A percentile compares a stretch with the other conserved stretches of the same genome.
phyloP scores from a whole-genome alignment of 768 basidiomycete species.

The Phylloporus sp. region DNA sequence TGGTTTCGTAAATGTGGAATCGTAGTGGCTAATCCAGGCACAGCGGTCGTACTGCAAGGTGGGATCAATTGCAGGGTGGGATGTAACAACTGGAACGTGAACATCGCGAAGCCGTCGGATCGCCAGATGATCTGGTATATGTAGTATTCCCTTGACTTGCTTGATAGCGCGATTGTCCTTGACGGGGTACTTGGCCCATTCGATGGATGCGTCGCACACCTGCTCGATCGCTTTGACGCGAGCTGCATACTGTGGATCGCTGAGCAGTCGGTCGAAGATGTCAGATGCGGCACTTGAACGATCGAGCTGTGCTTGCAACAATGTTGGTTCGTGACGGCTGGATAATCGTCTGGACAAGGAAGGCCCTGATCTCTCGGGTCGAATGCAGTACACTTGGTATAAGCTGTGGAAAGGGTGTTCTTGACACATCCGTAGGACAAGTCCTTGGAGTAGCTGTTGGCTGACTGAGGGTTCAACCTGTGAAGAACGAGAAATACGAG shows the following conservation, averaged over 20 bases:
- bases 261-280: constrained; percentile 55
- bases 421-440: constrained; percentile 71
- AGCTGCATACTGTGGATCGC: constrained; percentile 34
- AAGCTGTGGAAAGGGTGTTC: constrained; percentile 95
- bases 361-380: constrained; percentile 32
- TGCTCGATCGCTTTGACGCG: constrained; percentile 52
- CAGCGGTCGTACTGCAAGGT: constrained; percentile 65
- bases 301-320: constrained; percentile 43
- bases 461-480: constrained; percentile 30
- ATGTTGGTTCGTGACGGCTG: constrained; percentile 37
- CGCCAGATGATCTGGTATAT: constrained; percentile 43
- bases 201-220: constrained; percentile 61
- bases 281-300: constrained; percentile 61
- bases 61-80: constrained; percentile 62
- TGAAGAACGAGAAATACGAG: constrained; percentile 62
- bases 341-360: constrained; percentile 41
- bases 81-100: constrained; percentile 82
- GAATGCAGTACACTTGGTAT: constrained; percentile 83
- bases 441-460: constrained; percentile 58
- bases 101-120: constrained; percentile 52
- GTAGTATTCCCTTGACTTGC: constrained; percentile 24
- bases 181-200: constrained; percentile 69
- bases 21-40: constrained; percentile 66
- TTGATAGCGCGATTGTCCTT: constrained; percentile 30
- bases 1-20: constrained; percentile 52